These are phyloP conservation scores for Chlamydomonas reinhardtii DNA, from an alignment of 163 green algal species.

Conservation along the genomic window DNA sequence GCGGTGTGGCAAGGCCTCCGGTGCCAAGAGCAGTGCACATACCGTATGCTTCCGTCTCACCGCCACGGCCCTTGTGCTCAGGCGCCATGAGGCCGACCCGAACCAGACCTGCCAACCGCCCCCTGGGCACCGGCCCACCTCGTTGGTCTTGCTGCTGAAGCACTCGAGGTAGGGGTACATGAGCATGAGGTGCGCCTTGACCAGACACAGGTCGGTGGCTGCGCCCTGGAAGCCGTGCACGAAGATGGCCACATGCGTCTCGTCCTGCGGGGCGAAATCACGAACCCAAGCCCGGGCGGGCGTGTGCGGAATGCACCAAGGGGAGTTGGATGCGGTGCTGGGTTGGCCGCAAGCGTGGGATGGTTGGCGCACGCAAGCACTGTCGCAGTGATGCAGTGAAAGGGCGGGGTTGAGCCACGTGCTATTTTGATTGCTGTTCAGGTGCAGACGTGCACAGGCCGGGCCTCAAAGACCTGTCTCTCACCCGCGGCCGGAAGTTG, in stretches of 20 bases:
- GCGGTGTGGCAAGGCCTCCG: background rate
- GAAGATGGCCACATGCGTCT: slow-evolving; percentile 56
- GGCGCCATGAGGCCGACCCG: too few species aligned
- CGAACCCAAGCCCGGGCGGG: too few species aligned
- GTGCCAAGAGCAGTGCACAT: background rate
- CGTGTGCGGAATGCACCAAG: background rate
- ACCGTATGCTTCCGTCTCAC: too few species aligned
- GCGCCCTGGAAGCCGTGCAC: slow-evolving; percentile 64
- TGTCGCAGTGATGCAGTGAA: too few species aligned
- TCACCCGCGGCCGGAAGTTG: slow-evolving; percentile 15
- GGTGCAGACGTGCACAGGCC: too few species aligned
- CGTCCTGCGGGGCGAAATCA: slow-evolving; percentile 21
- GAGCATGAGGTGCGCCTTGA: slow-evolving; percentile 60
- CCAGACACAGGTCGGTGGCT: slow-evolving; percentile 60
- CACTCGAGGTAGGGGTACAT: slow-evolving; percentile 63
- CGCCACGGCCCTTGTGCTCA: too few species aligned
- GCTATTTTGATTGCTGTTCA: too few species aligned
- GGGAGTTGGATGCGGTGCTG: background rate
- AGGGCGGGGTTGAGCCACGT: too few species aligned
- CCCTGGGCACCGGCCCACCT: slow-evolving; percentile 20
- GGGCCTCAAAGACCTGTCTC: background rate
- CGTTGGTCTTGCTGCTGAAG: slow-evolving; percentile 61
- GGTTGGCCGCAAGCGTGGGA: too few species aligned
- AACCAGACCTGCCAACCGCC: too few species aligned
- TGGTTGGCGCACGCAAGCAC: too few species aligned